Percentiles rank a stretch among this genome's conserved stretches.
phyloP scores from a whole-genome alignment of 352 stramenopile species.

The Phytophthora pinifolia region DNA sequence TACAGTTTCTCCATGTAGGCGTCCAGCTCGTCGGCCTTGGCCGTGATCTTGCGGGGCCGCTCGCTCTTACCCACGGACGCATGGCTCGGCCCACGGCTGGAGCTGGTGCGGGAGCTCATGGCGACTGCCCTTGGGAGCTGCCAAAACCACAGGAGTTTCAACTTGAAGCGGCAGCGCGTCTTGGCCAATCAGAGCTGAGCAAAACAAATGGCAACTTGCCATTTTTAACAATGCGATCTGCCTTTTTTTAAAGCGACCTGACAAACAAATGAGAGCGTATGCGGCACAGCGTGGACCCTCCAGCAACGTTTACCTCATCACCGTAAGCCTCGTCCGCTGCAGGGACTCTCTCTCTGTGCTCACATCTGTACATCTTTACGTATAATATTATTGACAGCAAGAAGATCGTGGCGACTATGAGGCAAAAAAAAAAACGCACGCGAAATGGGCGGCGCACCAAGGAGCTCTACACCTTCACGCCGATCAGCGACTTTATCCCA shows the following conservation, averaged over 20 bases:
- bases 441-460: no score
- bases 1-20: slow-evolving; percentile 95
- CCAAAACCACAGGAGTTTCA: slow-evolving; percentile 20
- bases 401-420: slow-evolving; percentile 84
- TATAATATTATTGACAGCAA: slow-evolving; percentile 48
- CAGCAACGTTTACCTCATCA: no score
- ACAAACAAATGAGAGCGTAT: no score
- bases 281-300: no score
- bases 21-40: slow-evolving; percentile 83
- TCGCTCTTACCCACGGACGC: slow-evolving; percentile 18
- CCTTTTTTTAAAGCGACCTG: no score
- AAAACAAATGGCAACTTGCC: no score
- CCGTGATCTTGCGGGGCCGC: slow-evolving; percentile 56
- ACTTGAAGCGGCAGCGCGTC: slow-evolving; percentile 15
- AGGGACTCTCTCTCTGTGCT: no score
- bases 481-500: slow-evolving; percentile 83
- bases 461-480: slow-evolving; percentile 80
- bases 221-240: no score
- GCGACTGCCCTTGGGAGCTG: slow-evolving; percentile 6
- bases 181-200: slow-evolving; percentile 23
- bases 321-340: no score
- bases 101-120: slow-evolving; percentile 35
- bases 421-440: no score
- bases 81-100: slow-evolving; percentile 18
- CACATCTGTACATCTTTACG: not conserved